A percentile compares a stretch with the other conserved stretches of the same genome.
These are phyloP conservation scores for Borovskyia barvae DNA, from an alignment of 208 protist species.

Conservation along the genomic window DNA sequence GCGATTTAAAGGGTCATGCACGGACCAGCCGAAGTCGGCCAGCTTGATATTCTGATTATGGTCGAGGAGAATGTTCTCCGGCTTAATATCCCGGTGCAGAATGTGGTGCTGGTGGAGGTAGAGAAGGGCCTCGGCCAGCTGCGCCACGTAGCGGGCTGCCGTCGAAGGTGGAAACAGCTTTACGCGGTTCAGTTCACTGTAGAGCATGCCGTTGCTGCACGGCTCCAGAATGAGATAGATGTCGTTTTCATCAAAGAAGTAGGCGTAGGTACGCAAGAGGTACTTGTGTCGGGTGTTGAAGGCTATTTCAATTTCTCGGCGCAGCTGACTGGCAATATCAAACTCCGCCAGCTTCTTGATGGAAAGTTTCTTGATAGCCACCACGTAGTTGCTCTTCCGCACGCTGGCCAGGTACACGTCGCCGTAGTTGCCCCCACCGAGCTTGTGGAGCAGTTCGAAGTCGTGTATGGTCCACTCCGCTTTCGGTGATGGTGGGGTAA, in stretches of 20 bases:
- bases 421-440: slow-evolving; percentile 98
- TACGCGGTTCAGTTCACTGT: slow-evolving; percentile 94
- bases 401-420: slow-evolving; percentile 98
- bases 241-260: slow-evolving; percentile 97
- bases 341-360: slow-evolving; percentile 95
- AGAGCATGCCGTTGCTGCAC: slow-evolving; percentile 97
- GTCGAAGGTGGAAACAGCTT: slow-evolving; percentile 82
- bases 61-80: slow-evolving; percentile 92
- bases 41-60: slow-evolving; percentile 97
- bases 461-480: slow-evolving; percentile 86
- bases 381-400: slow-evolving; percentile 96
- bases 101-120: slow-evolving; percentile 98
- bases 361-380: slow-evolving; percentile 97
- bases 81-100: slow-evolving; percentile 96
- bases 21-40: slow-evolving; percentile 99
- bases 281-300: slow-evolving; percentile 98
- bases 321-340: slow-evolving; percentile 96
- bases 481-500: slow-evolving; percentile 56
- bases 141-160: slow-evolving; percentile 91
- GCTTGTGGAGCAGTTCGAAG: slow-evolving; percentile 94
- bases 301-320: slow-evolving; percentile 99
- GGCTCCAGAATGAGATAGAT: slow-evolving; percentile 99
- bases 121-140: slow-evolving; percentile 93
- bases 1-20: slow-evolving; percentile 94
- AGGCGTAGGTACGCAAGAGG: slow-evolving; percentile 97